Base-by-base conservation (phyloP, 2,329 filamentous ascomycete genomes). In the Arthrobotrys sphaeroides region DNA sequence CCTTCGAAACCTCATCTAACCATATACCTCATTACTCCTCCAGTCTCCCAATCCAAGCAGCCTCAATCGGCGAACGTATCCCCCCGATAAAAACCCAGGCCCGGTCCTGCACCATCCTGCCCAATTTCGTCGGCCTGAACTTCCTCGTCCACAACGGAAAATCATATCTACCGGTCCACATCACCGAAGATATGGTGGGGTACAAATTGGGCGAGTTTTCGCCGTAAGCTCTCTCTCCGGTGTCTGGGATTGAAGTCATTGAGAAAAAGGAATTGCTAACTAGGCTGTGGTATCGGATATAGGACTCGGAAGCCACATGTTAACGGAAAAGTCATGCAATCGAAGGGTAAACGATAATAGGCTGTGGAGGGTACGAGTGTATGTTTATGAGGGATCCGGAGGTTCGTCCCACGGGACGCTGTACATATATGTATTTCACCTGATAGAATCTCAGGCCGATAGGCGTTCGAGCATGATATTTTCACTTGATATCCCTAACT, bases 131-230 rank as follows among this genome's bases (percentile, higher is more conserved):
- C 64, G 93, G 93, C 12, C 85, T 96, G 80, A 90, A 89, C 82
- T 97, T 97, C 83, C 90, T 94, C 83, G 88, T 97, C 73, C 91
- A 97, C 85, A 96, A 97, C 82, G 94, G 94, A 80, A 96, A 95
- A 85, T 87, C 87, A 31, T 97, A 97, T 83, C 84, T 90, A 79
- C 91, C 95, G 79, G 87, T 97, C 65, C 87, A 86, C 78, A 91
- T 97, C 77, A 96, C 93, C 13, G 94, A 97, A 82, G 92, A 97
- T 81, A 97, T 97, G 94, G 94, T 97, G 57, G 94, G 94, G 64
- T 91, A 95, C 83, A 97, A 97, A 84, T 86, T 97, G 79, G 94
- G 94, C 80, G 94, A 97, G 84, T 97, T 97, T 82, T 90, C 93
- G 77, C 85, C 88, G 93, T 97, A 88, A 81, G 92, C 88, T 57